A percentile compares a stretch with the other conserved stretches of the same genome.
Conservation (phyloP, 2,329 filamentous ascomycete genomes). For the Didymella keratinophila region DNA sequence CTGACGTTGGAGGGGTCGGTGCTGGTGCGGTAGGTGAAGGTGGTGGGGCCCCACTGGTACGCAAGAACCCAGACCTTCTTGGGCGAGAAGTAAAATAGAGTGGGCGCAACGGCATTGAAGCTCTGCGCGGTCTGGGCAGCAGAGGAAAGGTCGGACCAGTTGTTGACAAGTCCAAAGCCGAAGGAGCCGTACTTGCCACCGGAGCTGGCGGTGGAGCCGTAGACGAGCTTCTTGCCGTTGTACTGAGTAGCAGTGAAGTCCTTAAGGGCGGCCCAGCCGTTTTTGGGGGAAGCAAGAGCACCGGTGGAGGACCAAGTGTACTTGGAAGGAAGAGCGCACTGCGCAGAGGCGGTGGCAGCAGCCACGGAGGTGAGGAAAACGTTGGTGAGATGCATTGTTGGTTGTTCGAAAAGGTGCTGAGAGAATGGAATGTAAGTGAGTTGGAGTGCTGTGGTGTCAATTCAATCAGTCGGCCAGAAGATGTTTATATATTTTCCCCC, state of each 20-base stretch:
- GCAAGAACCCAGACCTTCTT: constrained; percentile 70
- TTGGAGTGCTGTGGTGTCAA: neutral
- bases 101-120: constrained; percentile 63
- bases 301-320: constrained; percentile 65
- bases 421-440: neutral
- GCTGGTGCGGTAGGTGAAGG: constrained; percentile 69
- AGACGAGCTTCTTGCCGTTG: constrained; percentile 68
- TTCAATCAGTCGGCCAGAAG: neutral
- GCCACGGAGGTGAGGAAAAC: constrained; percentile 8
- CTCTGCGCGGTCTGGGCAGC: constrained; percentile 63
- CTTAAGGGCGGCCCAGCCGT: constrained; percentile 66
- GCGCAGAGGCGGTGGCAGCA: constrained; percentile 21
- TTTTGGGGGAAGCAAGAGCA: constrained; percentile 60
- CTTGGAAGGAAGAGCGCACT: constrained; percentile 62
- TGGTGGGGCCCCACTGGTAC: constrained; percentile 68
- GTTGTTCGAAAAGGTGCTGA: neutral
- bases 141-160: constrained; percentile 62
- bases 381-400: constrained; percentile 11
- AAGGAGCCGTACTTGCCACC: constrained; percentile 64
- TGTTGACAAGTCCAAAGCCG: constrained; percentile 63
- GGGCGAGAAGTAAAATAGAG: constrained; percentile 68
- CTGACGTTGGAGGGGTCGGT: constrained; percentile 65
- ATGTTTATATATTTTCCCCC: constrained; percentile 3
- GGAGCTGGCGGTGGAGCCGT: constrained; percentile 60
- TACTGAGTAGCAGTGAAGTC: constrained; percentile 66